Conservation (phyloP, 1,139 yeast genomes). For the Pichia sp. region DNA sequence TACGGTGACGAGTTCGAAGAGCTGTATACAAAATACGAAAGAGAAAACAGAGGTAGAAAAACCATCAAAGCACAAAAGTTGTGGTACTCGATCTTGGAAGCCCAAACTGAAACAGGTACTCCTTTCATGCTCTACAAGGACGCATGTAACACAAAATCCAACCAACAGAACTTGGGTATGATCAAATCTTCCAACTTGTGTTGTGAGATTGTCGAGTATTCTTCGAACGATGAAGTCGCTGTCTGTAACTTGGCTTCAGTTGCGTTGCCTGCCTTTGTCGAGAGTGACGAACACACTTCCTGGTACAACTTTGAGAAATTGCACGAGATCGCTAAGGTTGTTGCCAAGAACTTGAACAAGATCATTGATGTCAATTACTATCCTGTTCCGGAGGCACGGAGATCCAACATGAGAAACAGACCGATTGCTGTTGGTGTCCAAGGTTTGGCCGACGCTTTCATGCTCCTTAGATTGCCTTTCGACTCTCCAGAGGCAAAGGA, state of each 20-base stretch:
- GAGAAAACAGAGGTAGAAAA: constrained; percentile 44
- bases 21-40: constrained; percentile 48
- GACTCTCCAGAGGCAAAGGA: constrained; percentile 54
- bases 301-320: constrained; percentile 53
- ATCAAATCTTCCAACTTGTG: constrained; percentile 59
- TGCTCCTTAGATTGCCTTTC: constrained; percentile 53
- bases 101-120: constrained; percentile 62
- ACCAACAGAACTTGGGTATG: constrained; percentile 56
- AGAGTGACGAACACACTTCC: constrained; percentile 36
- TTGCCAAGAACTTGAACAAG: constrained; percentile 51
- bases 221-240: constrained; percentile 54
- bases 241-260: constrained; percentile 60
- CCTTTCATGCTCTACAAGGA: constrained; percentile 61
- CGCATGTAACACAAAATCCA: constrained; percentile 53
- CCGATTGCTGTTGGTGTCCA: constrained; percentile 63
- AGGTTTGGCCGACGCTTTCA: constrained; percentile 58
- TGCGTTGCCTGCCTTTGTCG: constrained; percentile 55
- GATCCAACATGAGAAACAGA: constrained; percentile 52
- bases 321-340: constrained; percentile 51
- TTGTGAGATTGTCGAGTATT: constrained; percentile 59
- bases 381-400: constrained; percentile 51
- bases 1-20: constrained; percentile 52
- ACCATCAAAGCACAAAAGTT: constrained; percentile 54
- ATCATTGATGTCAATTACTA: constrained; percentile 54
- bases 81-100: constrained; percentile 55